Evolutionary conservation across 1,284 basidiomycete genomes (phyloP), one percentile per base, ranked within the genome.

Genomic region (Ustilago curta): DNA sequence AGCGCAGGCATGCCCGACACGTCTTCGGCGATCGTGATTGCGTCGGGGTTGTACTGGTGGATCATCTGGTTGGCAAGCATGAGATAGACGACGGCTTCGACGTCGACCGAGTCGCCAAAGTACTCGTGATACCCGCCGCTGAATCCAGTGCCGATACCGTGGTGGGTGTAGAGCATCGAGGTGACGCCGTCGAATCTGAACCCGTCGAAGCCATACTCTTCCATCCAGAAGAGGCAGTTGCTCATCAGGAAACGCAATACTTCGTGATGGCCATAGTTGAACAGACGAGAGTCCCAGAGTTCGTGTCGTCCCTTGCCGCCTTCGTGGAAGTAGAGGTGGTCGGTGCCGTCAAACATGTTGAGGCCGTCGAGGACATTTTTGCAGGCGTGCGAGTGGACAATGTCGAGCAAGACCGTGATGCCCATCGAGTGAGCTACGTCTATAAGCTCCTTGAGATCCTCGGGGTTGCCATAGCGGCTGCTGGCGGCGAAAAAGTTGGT

Each of bases 121-220:
- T 99, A 99, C 86, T 99, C 96, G 84, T 97, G 93, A 86, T 99
- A 99, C 7, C 93, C 95, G 25, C 95, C 95, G 48, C 94, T 96
- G 87, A 99, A 99, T 3, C 95, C 96, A 3, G 95, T 91, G 18
- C 96, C 96, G 78, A 98, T 98, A 21, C 96, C 96, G 85, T 99
- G 96, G 83, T 99, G 96, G 35, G 76, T 80, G 86, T 98, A 99
- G 91, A 99, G 95, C 94, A 99, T 98, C 81, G 93, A 96, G 4
- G 96, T 99, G 44, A 99, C 96, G 43, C 96, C 96, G 79, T 99
- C 96, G 84, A 99, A 99, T 48, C 96, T 88, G 90, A 98, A 99
- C 4, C 96, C 96, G 80, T 98, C 96, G 84, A 99, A 98, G 77
- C 90, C 90, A 86, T 93, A 98, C 82, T 94, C 92, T 69, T 99